These are phyloP conservation scores for Xylaria arbuscula DNA, from an alignment of 2,329 filamentous ascomycete genomes.

Conservation along the genomic window DNA sequence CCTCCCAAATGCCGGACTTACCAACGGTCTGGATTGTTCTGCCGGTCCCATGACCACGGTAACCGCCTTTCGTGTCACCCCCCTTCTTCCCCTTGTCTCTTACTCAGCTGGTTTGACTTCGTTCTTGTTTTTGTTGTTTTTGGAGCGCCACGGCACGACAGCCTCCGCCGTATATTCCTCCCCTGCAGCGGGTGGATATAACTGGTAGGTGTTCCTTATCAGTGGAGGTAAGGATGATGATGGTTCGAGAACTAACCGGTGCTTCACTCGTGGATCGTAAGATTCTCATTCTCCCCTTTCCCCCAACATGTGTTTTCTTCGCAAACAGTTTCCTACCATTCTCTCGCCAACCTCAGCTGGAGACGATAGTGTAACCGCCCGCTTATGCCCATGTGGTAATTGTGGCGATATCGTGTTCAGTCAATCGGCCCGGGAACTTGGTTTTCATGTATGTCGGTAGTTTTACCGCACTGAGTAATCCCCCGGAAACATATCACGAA, in stretches of 20 bases:
- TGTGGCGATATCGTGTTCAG: slow-evolving; percentile 5
- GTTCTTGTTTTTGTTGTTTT: neutral
- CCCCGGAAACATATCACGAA: neutral
- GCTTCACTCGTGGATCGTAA: slow-evolving; percentile 19
- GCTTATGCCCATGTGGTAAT: neutral
- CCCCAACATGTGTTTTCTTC: slow-evolving; percentile 17
- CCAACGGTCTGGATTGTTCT: slow-evolving; percentile 33
- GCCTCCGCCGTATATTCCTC: slow-evolving; percentile 17
- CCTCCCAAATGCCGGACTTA: slow-evolving; percentile 25
- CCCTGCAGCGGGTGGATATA: slow-evolving; percentile 8
- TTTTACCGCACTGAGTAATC: slow-evolving; percentile 17
- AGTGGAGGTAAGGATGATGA: slow-evolving; percentile 5
- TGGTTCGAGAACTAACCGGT: slow-evolving; percentile 9
- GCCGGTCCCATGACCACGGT: slow-evolving; percentile 35
- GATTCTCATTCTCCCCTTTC: slow-evolving; percentile 14
- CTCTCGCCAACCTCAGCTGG: slow-evolving; percentile 16
- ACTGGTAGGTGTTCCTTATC: slow-evolving; percentile 17
- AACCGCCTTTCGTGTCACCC: slow-evolving; percentile 26
- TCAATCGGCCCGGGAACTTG: slow-evolving; percentile 16
- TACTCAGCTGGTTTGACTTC: slow-evolving; percentile 18
- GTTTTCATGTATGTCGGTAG: slow-evolving; percentile 9
- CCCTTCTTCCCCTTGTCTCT: slow-evolving; percentile 14
- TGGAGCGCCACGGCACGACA: slow-evolving; percentile 7
- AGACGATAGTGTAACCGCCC: slow-evolving; percentile 6
- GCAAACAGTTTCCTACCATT: slow-evolving; percentile 30